A percentile compares a stretch with the other conserved stretches of the same genome.
Conservation (phyloP, 169 alveolate genomes). For the Eimeria necatrix region DNA sequence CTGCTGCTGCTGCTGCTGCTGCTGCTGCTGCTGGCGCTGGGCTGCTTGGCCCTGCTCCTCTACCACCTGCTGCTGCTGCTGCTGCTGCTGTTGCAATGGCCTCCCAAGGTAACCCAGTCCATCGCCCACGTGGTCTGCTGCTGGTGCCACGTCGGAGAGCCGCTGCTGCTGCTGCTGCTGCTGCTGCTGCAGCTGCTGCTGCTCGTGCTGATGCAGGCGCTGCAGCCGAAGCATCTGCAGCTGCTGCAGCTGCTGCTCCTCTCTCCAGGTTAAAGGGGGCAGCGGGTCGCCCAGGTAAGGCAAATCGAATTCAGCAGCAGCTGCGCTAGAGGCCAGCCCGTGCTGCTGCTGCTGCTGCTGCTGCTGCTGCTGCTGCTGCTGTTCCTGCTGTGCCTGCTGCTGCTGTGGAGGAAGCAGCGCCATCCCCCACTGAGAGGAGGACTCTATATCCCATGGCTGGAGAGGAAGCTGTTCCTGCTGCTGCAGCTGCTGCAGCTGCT, state of each 20-base stretch:
- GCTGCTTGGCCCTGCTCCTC: neutral
- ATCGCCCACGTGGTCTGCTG: neutral
- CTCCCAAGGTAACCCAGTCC: neutral
- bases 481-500: too few species aligned
- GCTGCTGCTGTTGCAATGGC: neutral
- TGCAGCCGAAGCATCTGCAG: too few species aligned
- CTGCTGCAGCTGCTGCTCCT: too few species aligned
- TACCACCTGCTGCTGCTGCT: neutral
- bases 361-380: slow-evolving; percentile 17
- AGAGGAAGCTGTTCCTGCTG: too few species aligned
- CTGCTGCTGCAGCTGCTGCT: neutral
- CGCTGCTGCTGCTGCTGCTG: neutral
- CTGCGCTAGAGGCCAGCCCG: neutral
- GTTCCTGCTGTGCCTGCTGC: neutral
- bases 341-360: neutral
- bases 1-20: slow-evolving; percentile 21
- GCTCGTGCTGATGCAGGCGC: neutral
- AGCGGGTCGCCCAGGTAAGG: too few species aligned
- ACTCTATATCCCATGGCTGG: too few species aligned
- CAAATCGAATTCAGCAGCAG: too few species aligned
- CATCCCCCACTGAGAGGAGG: too few species aligned
- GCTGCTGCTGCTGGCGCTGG: neutral
- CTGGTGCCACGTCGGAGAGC: too few species aligned
- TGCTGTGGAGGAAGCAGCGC: neutral
- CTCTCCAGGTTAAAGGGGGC: too few species aligned